Evolutionary conservation across 495 filamentous ascomycete species (phyloP), one percentile per base, ranked within the genome.

Genomic region (Penicillium turbatum): DNA sequence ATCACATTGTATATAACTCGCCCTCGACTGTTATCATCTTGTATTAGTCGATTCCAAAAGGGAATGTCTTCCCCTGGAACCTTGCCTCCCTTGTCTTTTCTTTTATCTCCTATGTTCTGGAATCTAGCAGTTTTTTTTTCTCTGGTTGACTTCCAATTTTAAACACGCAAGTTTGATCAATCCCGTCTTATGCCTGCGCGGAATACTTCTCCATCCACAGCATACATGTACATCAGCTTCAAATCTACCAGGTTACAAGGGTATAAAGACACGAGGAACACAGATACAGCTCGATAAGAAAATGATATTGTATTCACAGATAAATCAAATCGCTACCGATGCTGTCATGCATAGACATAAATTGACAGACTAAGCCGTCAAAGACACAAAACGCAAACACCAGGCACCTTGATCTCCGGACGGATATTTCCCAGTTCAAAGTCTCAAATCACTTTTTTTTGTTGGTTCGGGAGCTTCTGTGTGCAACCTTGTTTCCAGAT

Each of bases 1-100:
- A 53, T 57, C 62, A 64, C 63, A 59, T 53, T 72, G 70, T 72
- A 73, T 63, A 73, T 71, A 73, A 61, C 54, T 52, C 57, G 55
- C 56, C 57, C 57, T 52, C 56, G 55, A 55, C 43, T 56, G 53
- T 65, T 65, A 59, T 63, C 59, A 56, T 51, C 54, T 59, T 71
- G 69, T 74, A 72, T 61, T 66, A 61, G 68, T 69, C 65, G 62
- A 59, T 59, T 64, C 48, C 51, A 40, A 55, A 57, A 59, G 63
- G 55, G 61, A 58, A 42, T 48, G 36, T 51, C n/a, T 29, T 42
- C 50, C 46, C 19, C n/a, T 37, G 47, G 51, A 51, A 47, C 24
- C 37, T 34, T 29, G 51, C 31, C 53, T 59, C 43, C 53, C 59
- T 65, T 65, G 56, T 63, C 55, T 43, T 43, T 60, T 55, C n/a